phyloP scores from a whole-genome alignment of 2,329 filamentous ascomycete species.

The Venturia asperata region DNA sequence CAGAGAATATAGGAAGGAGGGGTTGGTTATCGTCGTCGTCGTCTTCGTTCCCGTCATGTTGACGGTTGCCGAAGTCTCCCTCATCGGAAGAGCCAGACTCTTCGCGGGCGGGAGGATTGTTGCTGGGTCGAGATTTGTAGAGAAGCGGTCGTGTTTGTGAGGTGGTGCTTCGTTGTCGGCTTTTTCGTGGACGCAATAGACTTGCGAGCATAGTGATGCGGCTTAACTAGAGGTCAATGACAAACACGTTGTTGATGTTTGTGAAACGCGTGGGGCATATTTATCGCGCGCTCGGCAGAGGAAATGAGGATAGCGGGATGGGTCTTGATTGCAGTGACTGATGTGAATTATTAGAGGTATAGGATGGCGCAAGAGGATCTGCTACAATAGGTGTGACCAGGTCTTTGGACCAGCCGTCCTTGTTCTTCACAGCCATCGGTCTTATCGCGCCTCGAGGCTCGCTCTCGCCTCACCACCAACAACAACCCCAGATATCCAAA shows the following conservation, averaged over 20 bases:
- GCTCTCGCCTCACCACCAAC: background rate
- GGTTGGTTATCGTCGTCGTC: slow-evolving; percentile 29
- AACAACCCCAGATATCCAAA: background rate
- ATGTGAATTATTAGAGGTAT: background rate
- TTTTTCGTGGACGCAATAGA: slow-evolving; percentile 12
- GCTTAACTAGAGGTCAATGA: background rate
- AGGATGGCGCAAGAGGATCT: background rate
- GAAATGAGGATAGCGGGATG: background rate
- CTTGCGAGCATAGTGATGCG: slow-evolving; percentile 15
- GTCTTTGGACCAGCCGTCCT: background rate
- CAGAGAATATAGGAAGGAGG: slow-evolving; percentile 34
- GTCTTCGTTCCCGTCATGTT: slow-evolving; percentile 27
- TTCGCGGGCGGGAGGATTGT: slow-evolving; percentile 13
- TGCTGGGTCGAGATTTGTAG: background rate
- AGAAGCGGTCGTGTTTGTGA: background rate
- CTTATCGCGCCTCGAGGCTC: background rate
- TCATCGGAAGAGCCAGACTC: slow-evolving; percentile 20
- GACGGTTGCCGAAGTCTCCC: slow-evolving; percentile 24
- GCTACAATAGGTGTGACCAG: background rate
- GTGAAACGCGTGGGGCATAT: slow-evolving; percentile 1
- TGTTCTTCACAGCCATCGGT: too few relatives aligned
- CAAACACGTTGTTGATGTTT: background rate
- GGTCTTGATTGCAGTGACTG: background rate
- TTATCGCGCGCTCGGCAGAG: background rate
- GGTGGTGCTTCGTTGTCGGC: background rate